Evolutionary conservation across 495 filamentous ascomycete species (phyloP), one percentile per base, ranked within the genome.

Genomic region (Xylaria acuta): DNA sequence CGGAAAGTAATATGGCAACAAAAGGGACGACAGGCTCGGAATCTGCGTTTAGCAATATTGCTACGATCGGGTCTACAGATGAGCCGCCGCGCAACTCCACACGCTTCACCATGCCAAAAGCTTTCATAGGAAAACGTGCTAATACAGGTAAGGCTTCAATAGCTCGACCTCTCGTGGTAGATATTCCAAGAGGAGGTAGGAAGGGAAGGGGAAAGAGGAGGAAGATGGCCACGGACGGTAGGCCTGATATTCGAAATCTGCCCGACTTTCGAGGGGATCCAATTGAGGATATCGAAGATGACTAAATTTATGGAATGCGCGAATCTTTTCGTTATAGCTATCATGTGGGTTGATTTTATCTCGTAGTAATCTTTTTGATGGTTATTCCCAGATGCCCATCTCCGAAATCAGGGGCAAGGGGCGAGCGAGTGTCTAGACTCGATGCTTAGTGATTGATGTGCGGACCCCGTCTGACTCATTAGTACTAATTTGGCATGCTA

Each of bases 221-320:
- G 70, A 83, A 76, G 67, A 75, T 72, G 30, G 75, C 78, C 0
- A 67, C 22, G 20, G 82, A 83, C 69, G 82, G 82, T 22, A 81
- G 82, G 38, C 77, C 82, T 0, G 74, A 84, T 75, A 86, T 85
- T 59, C 75, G 82, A 53, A 74, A 74, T 8, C 74, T 85, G 12
- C 84, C 84, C 0, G 80, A 82, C 72, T 85, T 84, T 72, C 78
- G 76, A 32, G 79, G 76, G 27, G 84, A 86, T 72, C 83, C 83
- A 9, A 85, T 85, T 41, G 83, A 86, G 71, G 84, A 85, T 5
- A 77, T 84, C 67, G 79, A 81, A 64, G 80, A 82, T 0, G 68
- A 78, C 22, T 76, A 22, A 67, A 58, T 34, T 34, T 41, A 68
- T 22, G 7, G 54, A 14, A 30, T 9, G 30, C 32, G 16, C 11